Base-by-base conservation (phyloP, 169 alveolate genomes). In the Blepharisma undulans region DNA sequence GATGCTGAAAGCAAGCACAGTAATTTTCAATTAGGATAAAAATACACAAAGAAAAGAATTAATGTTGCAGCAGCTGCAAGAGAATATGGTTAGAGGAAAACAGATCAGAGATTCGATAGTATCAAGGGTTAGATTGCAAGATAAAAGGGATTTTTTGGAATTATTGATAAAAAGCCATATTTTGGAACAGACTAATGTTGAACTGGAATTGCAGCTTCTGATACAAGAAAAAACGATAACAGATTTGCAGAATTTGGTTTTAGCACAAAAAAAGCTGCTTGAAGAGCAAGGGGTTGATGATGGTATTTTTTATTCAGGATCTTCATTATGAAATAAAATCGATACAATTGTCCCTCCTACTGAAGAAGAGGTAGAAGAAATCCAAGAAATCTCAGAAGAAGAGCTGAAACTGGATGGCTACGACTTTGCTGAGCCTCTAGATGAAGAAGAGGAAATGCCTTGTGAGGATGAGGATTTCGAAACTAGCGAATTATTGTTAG, bases 171-270 rank as follows among this genome's bases (percentile, higher is more conserved):
- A 95, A 66, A 93, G 91, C 48, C 94, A 93, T 82, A 94, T 95
- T 74, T 89, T 95, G 66, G 96, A 95, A 81, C 85, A 92, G 27
- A 79, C 94, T 77, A 95, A 94, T 88, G 95, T 95, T 19, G 94
- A 95, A 86, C 84, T 95, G 21, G 92, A 94, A 79, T 93, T 95
- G 1, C 93, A 95, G 79, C 89, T 95, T 22, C 86, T 93, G 72
- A 93, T 95, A 4, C 89, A 95, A 79, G 95, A 95, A 66, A 93
- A 94, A 76, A 94, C 97, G n/a, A 95, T 95, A 19, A 84, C 78
- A 60, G 93, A 93, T 87, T 34, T 92, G 33, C 91, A 89, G 71
- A 77, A 61, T 59, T 82, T 92, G 8, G 88, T 92, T 1, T 86
- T 89, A 59, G 74, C 90, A 34, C 81, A 92, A 87, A 92, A 85